Conservation (phyloP, 345 rosid genomes). For the Mercurialis annua region DNA sequence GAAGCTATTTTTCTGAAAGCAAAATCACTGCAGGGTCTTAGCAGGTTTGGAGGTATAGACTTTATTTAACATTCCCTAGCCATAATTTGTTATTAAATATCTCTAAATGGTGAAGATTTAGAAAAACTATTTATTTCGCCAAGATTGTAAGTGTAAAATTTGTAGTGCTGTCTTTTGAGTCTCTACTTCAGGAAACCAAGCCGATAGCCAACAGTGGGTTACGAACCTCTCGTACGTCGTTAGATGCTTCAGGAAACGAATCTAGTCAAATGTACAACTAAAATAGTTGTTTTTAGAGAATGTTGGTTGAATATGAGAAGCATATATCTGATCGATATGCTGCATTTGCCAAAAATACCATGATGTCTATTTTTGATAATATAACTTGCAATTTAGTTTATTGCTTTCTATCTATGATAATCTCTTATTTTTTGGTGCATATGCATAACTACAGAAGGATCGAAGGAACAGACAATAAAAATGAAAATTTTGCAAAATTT, state of each 20-base stretch:
- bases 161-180: neutral
- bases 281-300: neutral
- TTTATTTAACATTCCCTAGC: conserved; percentile 4
- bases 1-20: conserved; percentile 85
- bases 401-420: neutral
- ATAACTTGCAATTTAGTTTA: neutral
- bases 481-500: neutral
- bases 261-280: neutral
- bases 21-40: conserved; percentile 67
- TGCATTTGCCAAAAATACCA: neutral
- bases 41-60: conserved; percentile 61
- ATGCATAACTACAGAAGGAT: neutral
- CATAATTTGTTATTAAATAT: neutral
- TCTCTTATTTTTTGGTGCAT: too few species aligned
- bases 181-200: neutral
- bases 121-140: neutral
- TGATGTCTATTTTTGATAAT: neutral
- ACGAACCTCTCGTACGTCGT: neutral
- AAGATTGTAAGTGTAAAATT: neutral
- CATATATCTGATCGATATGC: neutral
- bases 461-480: neutral
- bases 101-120: neutral
- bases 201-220: neutral
- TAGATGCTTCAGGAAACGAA: neutral
- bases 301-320: conserved; percentile 3